phyloP scores from a whole-genome alignment of 106 monocot species.

The Triglochin maritima region DNA sequence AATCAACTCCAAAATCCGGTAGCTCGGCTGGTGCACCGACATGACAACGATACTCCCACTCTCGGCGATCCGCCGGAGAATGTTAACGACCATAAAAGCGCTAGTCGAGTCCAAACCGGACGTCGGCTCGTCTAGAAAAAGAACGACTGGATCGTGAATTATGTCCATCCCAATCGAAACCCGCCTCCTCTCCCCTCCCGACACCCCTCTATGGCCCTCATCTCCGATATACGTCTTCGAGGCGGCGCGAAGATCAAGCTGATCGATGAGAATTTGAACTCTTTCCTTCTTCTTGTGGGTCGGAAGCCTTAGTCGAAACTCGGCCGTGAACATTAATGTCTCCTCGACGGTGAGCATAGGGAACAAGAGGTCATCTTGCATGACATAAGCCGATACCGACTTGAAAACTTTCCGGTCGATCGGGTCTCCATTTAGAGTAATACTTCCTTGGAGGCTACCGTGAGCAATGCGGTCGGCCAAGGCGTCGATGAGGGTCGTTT shows the following conservation, averaged over 20 bases:
- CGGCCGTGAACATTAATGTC: slow-evolving; percentile 70
- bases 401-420: slow-evolving; percentile 37
- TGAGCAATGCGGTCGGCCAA: slow-evolving; percentile 52
- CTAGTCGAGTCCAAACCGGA: slow-evolving; percentile 91
- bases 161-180: slow-evolving; percentile 93
- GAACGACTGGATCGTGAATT: slow-evolving; percentile 78
- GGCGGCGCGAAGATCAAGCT: slow-evolving; percentile 39
- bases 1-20: slow-evolving; percentile 56
- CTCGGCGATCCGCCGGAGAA: slow-evolving; percentile 67
- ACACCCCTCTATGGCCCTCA: slow-evolving; percentile 58
- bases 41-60: slow-evolving; percentile 79
- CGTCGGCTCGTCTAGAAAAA: slow-evolving; percentile 95
- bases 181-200: slow-evolving; percentile 72
- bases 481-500: slow-evolving; percentile 80
- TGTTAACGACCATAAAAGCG: slow-evolving; percentile 89
- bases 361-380: slow-evolving; percentile 78
- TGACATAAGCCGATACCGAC: slow-evolving; percentile 70
- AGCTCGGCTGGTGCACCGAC: slow-evolving; percentile 89
- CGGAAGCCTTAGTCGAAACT: slow-evolving; percentile 67
- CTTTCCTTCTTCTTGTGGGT: slow-evolving; percentile 30
- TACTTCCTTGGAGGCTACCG: slow-evolving; percentile 47
- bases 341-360: slow-evolving; percentile 88
- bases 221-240: slow-evolving; percentile 53
- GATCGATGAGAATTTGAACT: slow-evolving; percentile 44
- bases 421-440: slow-evolving; percentile 51